phyloP scores from a whole-genome alignment of 257 asterid species.

The Nemophila menziesii region DNA sequence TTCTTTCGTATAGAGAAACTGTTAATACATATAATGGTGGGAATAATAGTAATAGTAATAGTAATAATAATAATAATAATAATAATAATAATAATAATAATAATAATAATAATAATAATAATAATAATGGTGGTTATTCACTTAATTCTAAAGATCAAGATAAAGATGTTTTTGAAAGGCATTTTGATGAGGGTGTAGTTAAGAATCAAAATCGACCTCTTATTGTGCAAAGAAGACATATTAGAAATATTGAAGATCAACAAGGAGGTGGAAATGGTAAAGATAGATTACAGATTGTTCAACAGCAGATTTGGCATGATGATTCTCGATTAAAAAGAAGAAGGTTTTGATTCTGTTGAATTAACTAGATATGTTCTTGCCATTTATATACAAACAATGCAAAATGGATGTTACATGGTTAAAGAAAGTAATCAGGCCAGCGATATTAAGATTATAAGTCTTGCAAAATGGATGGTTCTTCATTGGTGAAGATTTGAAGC shows the following conservation, averaged over 20 bases:
- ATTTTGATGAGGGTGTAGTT: constrained; percentile 53
- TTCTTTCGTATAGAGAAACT: constrained; percentile 42
- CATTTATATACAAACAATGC: too few relatives aligned
- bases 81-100: too few relatives aligned
- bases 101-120: constrained; percentile 37
- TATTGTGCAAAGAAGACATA: constrained; percentile 33
- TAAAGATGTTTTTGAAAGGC: constrained; percentile 55
- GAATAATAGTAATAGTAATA: too few relatives aligned
- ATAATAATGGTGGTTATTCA: constrained; percentile 35
- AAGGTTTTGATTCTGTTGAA: constrained; percentile 77
- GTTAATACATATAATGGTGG: too few relatives aligned
- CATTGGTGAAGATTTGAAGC: too few relatives aligned
- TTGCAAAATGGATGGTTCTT: too few relatives aligned
- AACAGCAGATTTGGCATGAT: constrained; percentile 60
- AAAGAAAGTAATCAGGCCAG: too few relatives aligned
- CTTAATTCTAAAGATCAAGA: constrained; percentile 44
- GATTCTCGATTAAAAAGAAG: constrained; percentile 53
- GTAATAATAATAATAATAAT: too few relatives aligned
- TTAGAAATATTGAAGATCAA: constrained; percentile 52
- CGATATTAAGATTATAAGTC: too few relatives aligned
- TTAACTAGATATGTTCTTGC: too few relatives aligned
- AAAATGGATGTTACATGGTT: too few relatives aligned
- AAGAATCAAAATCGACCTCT: constrained; percentile 43
- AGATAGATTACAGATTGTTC: constrained; percentile 35
- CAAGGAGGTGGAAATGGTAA: too few relatives aligned